Evolutionary conservation across 192 early-diverging fungal genomes (phyloP).

Genomic region (Backusella morwellensis): DNA sequence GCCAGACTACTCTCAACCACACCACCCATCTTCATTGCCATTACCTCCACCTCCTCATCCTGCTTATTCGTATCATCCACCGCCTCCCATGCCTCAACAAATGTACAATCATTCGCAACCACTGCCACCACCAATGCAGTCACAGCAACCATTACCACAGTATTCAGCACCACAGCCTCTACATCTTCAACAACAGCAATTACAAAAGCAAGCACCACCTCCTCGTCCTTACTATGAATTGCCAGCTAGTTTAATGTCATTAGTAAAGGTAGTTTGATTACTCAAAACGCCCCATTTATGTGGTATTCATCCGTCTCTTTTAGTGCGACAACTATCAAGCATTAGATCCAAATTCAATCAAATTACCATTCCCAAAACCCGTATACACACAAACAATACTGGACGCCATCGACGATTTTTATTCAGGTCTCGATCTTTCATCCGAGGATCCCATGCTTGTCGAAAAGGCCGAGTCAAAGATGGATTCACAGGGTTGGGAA

Average conservation of each 20-base stretch:
- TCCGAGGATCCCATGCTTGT: background rate
- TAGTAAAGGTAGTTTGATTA: constrained; percentile 15
- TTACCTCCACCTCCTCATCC: background rate
- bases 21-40: background rate
- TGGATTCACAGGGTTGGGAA: constrained; percentile 26
- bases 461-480: background rate
- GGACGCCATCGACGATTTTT: constrained; percentile 13
- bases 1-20: background rate
- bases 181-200: background rate
- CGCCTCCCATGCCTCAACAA: background rate
- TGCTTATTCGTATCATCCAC: background rate
- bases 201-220: background rate
- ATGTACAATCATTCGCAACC: no score
- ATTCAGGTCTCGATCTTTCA: constrained; percentile 9
- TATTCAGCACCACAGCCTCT: background rate
- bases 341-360: constrained; percentile 1
- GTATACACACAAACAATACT: background rate
- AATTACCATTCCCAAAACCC: background rate
- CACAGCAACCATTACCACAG: background rate
- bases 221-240: constrained; percentile 20
- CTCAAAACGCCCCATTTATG: background rate
- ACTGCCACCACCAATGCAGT: background rate
- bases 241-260: constrained; percentile 24
- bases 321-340: constrained; percentile 13
- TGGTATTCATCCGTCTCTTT: background rate